Percentiles rank a stretch among this genome's conserved stretches.
phyloP scores from a whole-genome alignment of 768 basidiomycete species.

The Lentinula sp. region DNA sequence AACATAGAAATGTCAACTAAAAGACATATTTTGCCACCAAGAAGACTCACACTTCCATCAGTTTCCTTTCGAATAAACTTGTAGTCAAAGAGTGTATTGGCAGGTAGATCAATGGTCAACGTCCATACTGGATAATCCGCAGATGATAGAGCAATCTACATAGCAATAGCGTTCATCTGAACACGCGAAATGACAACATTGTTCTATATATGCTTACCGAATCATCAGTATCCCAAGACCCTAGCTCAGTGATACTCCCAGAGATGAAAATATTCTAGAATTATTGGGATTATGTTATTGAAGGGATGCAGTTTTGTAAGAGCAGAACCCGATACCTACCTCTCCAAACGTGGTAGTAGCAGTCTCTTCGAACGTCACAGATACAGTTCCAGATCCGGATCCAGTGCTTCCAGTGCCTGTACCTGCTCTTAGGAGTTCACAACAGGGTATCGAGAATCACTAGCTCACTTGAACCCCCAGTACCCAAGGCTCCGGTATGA shows the following conservation, averaged over 20 bases:
- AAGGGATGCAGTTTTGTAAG: neutral
- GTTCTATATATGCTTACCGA: slow-evolving; percentile 25
- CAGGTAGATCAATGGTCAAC: slow-evolving; percentile 42
- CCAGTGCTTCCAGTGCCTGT: slow-evolving; percentile 2
- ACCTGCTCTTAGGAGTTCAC: slow-evolving; percentile 4
- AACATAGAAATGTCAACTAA: neutral
- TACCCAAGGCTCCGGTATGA: slow-evolving; percentile 38
- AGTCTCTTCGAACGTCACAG: slow-evolving; percentile 46
- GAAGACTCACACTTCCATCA: slow-evolving; percentile 37
- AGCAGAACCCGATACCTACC: slow-evolving; percentile 20
- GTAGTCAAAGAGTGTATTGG: slow-evolving; percentile 45
- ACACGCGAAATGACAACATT: no score
- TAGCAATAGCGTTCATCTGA: neutral
- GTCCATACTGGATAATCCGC: slow-evolving; percentile 51
- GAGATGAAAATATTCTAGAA: slow-evolving; percentile 53
- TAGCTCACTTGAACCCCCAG: slow-evolving; percentile 13
- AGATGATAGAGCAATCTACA: slow-evolving; percentile 45
- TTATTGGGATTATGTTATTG: neutral
- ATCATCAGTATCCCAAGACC: slow-evolving; percentile 41
- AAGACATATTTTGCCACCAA: neutral
- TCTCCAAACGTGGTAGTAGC: slow-evolving; percentile 55
- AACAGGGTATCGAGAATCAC: neutral
- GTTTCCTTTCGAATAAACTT: slow-evolving; percentile 57
- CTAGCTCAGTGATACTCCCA: slow-evolving; percentile 51
- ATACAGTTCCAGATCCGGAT: slow-evolving; percentile 13